Conservation (phyloP, 2,329 filamentous ascomycete species). For the Conoideocrella luteorostrata region DNA sequence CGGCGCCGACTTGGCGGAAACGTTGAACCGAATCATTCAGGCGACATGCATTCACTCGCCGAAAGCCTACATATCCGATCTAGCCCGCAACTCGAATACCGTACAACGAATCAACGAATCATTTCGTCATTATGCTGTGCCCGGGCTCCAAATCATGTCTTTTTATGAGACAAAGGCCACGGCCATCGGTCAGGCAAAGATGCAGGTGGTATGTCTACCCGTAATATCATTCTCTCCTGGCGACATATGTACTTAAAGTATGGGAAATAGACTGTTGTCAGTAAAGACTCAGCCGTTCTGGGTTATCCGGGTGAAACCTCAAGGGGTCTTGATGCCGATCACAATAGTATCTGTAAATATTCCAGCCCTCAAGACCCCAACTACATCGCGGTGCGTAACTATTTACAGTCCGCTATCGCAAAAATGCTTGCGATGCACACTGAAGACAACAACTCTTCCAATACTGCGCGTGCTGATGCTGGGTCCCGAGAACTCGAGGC, state of each 20-base stretch:
- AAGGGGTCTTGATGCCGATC: conserved; percentile 32
- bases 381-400: conserved; percentile 27
- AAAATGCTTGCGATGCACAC: too few relatives aligned
- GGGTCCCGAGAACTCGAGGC: too few relatives aligned
- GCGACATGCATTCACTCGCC: neutral
- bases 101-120: conserved; percentile 36
- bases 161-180: conserved; percentile 38
- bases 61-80: conserved; percentile 25
- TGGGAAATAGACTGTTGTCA: conserved; percentile 26
- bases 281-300: conserved; percentile 34
- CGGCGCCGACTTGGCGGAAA: conserved; percentile 29
- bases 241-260: neutral
- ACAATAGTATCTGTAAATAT: conserved; percentile 37
- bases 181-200: conserved; percentile 6
- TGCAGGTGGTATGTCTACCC: too few relatives aligned
- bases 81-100: conserved; percentile 27
- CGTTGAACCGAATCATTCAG: conserved; percentile 29
- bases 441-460: too few relatives aligned
- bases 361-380: conserved; percentile 26
- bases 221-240: too few relatives aligned
- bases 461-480: too few relatives aligned
- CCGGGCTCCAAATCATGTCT: conserved; percentile 31
- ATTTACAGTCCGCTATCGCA: conserved; percentile 5
- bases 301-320: conserved; percentile 35
- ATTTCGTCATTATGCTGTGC: conserved; percentile 34